Conservation (phyloP, 176 grass and related monocot genomes). For the Musa itinerans region DNA sequence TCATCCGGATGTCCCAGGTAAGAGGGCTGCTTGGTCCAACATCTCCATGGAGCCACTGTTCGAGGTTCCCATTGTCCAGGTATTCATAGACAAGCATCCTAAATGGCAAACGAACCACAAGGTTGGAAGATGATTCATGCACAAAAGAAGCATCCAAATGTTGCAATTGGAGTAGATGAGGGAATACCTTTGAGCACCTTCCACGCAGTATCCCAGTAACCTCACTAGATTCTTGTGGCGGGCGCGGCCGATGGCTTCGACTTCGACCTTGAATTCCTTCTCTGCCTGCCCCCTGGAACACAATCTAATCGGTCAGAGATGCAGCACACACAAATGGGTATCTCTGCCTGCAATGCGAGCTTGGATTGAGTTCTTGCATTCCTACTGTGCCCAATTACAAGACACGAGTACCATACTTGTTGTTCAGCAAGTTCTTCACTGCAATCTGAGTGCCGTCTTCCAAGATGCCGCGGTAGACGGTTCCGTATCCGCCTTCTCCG, state of each 20-base stretch:
- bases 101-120: conserved; percentile 18
- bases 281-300: conserved; percentile 81
- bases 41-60: conserved; percentile 95
- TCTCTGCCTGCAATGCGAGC: no score
- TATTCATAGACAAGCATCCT: conserved; percentile 98
- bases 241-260: conserved; percentile 90
- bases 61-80: conserved; percentile 89
- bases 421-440: conserved; percentile 89
- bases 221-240: conserved; percentile 95
- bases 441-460: conserved; percentile 75
- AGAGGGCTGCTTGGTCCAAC: conserved; percentile 85
- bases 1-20: conserved; percentile 87
- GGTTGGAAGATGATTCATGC: conserved; percentile 6
- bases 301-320: conserved; percentile 17
- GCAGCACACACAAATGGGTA: no score
- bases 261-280: conserved; percentile 97
- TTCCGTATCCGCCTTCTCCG: conserved; percentile 90
- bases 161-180: neutral
- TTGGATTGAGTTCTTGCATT: neutral
- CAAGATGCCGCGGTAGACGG: conserved; percentile 81
- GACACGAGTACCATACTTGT: conserved; percentile 35
- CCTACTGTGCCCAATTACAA: neutral
- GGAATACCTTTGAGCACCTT: conserved; percentile 81
- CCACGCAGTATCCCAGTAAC: conserved; percentile 85
- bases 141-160: neutral